Conservation (phyloP, 768 basidiomycete genomes). For the Tremella mesenterica region DNA sequence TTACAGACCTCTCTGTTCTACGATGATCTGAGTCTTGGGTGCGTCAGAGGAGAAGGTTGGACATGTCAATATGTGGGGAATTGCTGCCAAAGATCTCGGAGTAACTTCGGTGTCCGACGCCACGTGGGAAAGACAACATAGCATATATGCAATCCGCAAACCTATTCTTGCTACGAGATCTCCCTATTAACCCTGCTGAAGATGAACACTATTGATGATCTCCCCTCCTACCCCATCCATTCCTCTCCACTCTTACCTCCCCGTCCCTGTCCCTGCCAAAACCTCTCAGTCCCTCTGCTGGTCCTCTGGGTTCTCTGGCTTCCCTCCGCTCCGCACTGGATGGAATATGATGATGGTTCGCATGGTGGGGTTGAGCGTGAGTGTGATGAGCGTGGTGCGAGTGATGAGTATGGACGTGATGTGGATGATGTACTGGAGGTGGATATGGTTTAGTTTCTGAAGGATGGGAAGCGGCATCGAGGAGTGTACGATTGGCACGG, state of each 20-base stretch:
- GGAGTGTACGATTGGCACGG: constrained; percentile 59
- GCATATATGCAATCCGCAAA: too few relatives aligned
- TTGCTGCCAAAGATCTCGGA: too few relatives aligned
- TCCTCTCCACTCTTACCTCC: background rate
- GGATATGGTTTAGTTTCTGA: background rate
- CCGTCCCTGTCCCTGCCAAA: background rate
- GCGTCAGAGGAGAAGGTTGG: too few relatives aligned
- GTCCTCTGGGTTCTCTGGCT: constrained; percentile 1
- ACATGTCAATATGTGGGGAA: too few relatives aligned
- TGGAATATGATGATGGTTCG: background rate
- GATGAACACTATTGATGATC: background rate
- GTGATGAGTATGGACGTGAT: background rate
- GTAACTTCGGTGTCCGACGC: too few relatives aligned
- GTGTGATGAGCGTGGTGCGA: background rate
- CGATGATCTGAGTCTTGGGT: too few relatives aligned
- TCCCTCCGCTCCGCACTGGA: background rate
- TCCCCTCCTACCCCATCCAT: background rate
- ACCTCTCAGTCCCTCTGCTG: background rate
- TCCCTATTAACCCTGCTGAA: too few relatives aligned
- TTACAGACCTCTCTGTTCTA: too few relatives aligned
- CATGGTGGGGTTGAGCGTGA: background rate
- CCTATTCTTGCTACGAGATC: too few relatives aligned
- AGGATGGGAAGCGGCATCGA: constrained; percentile 27
- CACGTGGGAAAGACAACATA: too few relatives aligned
- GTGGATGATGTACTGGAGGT: background rate